Evolutionary conservation across 768 basidiomycete species (phyloP), one percentile per base, ranked within the genome.

Genomic region (Lentinula lateritia): DNA sequence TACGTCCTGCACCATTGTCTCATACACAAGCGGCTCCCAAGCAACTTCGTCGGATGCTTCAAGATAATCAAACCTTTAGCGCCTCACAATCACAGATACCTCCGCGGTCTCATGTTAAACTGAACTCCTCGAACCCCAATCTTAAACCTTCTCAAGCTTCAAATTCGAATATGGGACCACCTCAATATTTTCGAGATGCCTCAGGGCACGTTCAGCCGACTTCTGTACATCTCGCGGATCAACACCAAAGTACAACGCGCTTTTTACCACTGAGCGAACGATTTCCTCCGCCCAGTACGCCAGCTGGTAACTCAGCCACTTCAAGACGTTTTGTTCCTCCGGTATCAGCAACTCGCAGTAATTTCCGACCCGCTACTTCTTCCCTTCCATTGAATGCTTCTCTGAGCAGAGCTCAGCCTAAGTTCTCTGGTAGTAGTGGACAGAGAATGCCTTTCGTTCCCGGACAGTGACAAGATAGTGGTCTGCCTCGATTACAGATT

Each of bases 361-460:
- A 32, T 20, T 56, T 62, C 18, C 59, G 50, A 50, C 62, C 50
- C 61, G 71, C 58, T 35, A 43, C 52, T 64, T 70, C 53, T 65
- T 13, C 18, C 34, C 55, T 70, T 60, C 53, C 69, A 69, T 64
- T 67, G 36, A 71, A 71, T 61, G 70, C 65, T 12, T 68, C 68
- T n/a, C 70, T 12, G 39, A 42, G 67, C 54, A 65, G 74, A 28
- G 62, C 69, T 57, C 64, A 55, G 35, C 64, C 60, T 32, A 63
- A 61, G 32, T 56, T 63, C 50, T 58, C 67, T 34, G 50, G 62
- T 64, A 71, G 73, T 20, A 70, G 73, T 45, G 74, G 72, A 57
- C 86, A 88, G 62, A 78, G 86, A 66, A 74, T 76, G 63, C 82
- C 85, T 45, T 88, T 88, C 68, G 67, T 81, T 41, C 77, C 72